Evolutionary conservation across 1,139 yeast species (phyloP).

Genomic region (Yamadazyma atmosphaerica): DNA sequence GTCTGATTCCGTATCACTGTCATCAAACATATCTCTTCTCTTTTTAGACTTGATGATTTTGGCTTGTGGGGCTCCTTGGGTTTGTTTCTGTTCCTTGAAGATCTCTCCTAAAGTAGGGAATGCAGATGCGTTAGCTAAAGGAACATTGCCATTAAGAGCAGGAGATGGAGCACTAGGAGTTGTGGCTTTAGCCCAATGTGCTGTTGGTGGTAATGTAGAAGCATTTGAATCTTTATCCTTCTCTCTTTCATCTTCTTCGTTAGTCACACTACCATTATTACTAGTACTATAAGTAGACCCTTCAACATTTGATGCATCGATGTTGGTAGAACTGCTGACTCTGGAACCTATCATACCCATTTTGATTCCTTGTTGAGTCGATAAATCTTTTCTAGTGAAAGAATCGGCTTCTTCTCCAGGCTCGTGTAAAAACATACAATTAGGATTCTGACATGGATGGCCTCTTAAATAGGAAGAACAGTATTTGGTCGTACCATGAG

Average conservation of each 20-base stretch:
- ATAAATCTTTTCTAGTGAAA: slow-evolving; percentile 88
- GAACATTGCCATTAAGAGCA: slow-evolving; percentile 34
- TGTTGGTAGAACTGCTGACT: slow-evolving; percentile 9
- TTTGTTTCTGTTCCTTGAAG: slow-evolving; percentile 43
- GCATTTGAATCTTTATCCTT: slow-evolving; percentile 21
- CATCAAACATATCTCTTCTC: slow-evolving; percentile 33
- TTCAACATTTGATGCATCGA: slow-evolving; percentile 24
- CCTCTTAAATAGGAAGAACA: slow-evolving; percentile 95
- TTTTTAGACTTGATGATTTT: slow-evolving; percentile 24
- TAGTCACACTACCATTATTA: slow-evolving; percentile 3
- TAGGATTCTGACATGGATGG: slow-evolving; percentile 96
- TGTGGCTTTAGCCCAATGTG: slow-evolving; percentile 53
- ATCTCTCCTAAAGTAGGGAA: slow-evolving; percentile 77
- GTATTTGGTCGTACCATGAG: slow-evolving; percentile 98
- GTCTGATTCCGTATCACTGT: slow-evolving; percentile 42
- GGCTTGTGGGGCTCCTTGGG: slow-evolving; percentile 27
- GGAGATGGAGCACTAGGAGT: slow-evolving; percentile 26
- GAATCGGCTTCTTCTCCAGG: slow-evolving; percentile 99
- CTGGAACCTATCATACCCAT: slow-evolving; percentile 48
- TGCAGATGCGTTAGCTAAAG: slow-evolving; percentile 55
- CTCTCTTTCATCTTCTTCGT: slow-evolving; percentile 1
- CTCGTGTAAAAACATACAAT: slow-evolving; percentile 98
- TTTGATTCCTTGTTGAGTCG: slow-evolving; percentile 73
- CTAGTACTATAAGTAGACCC: slow-evolving; percentile 13
- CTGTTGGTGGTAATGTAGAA: slow-evolving; percentile 49